Conservation (phyloP, 176 grass and related monocot genomes). For the Musa schizocarpa region DNA sequence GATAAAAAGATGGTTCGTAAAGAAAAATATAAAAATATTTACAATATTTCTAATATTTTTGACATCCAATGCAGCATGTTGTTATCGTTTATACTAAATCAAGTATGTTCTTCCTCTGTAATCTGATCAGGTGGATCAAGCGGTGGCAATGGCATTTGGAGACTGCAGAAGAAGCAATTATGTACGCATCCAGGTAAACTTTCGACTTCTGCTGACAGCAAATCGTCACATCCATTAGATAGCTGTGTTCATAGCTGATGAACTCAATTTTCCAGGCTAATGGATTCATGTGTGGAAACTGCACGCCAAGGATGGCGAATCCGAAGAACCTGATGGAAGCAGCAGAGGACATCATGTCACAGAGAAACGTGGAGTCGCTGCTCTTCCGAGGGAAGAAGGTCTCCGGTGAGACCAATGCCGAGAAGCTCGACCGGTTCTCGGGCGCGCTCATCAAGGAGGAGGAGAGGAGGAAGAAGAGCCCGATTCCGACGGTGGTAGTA, state of each 20-base stretch:
- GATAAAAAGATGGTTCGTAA: too few species aligned
- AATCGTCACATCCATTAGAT: background rate
- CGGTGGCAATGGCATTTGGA: conserved; percentile 5
- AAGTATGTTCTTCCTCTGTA: too few species aligned
- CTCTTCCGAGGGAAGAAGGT: conserved; percentile 12
- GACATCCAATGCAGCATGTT: too few species aligned
- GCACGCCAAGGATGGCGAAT: background rate
- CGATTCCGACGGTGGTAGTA: background rate
- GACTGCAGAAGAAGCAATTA: conserved; percentile 1
- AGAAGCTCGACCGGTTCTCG: background rate
- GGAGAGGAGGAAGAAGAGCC: conserved; percentile 4
- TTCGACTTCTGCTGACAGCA: background rate
- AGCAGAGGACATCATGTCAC: background rate
- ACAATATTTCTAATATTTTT: too few species aligned
- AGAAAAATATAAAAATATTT: too few species aligned
- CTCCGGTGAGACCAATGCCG: background rate
- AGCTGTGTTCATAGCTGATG: background rate
- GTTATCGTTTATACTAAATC: too few species aligned
- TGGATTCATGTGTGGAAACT: background rate
- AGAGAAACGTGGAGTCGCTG: conserved; percentile 3
- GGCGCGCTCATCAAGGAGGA: background rate
- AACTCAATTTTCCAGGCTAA: background rate
- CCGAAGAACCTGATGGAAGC: background rate
- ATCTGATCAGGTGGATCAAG: conserved; percentile 7
- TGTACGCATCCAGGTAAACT: background rate